phyloP scores from a whole-genome alignment of 768 basidiomycete genomes.

The Nidularia pulvinata region DNA sequence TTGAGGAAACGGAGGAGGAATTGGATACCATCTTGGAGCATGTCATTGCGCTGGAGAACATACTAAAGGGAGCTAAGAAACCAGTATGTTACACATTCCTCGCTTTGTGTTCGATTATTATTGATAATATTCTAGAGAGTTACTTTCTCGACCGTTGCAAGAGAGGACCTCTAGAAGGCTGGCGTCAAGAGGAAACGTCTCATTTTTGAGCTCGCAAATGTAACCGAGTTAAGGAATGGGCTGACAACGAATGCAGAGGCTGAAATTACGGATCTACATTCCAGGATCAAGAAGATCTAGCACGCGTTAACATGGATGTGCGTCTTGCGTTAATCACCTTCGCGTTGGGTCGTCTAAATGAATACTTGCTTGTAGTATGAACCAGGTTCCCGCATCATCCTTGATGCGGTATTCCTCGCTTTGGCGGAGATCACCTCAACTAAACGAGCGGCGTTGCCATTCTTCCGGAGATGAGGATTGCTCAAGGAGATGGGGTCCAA shows the following conservation, averaged over 20 bases:
- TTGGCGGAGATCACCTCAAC: constrained; percentile 17
- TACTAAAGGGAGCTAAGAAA: constrained; percentile 23
- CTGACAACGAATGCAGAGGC: constrained; percentile 11
- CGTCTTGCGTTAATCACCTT: constrained; percentile 12
- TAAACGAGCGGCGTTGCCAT: constrained; percentile 17
- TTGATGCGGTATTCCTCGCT: constrained; percentile 24
- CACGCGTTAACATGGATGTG: constrained; percentile 25
- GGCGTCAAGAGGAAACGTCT: constrained; percentile 21
- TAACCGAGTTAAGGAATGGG: constrained; percentile 11
- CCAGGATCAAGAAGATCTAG: constrained; percentile 23
- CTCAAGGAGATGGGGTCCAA: constrained; percentile 15
- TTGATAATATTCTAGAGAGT: constrained; percentile 16
- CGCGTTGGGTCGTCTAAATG: constrained; percentile 7
- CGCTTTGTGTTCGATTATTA: constrained; percentile 10
- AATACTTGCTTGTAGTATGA: constrained; percentile 16
- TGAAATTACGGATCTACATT: constrained; percentile 16
- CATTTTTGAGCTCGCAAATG: constrained; percentile 12
- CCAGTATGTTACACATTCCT: constrained; percentile 13
- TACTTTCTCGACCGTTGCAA: constrained; percentile 18
- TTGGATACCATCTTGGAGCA: constrained; percentile 15
- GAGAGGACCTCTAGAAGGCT: constrained; percentile 19
- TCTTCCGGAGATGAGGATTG: constrained; percentile 22
- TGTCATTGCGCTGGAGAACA: constrained; percentile 17
- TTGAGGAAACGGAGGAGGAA: constrained; percentile 21
- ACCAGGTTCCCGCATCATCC: constrained; percentile 24